A percentile compares a stretch with the other conserved stretches of the same genome.
phyloP scores from a whole-genome alignment of 768 basidiomycete species.

The Gloeostereum incarnatum region DNA sequence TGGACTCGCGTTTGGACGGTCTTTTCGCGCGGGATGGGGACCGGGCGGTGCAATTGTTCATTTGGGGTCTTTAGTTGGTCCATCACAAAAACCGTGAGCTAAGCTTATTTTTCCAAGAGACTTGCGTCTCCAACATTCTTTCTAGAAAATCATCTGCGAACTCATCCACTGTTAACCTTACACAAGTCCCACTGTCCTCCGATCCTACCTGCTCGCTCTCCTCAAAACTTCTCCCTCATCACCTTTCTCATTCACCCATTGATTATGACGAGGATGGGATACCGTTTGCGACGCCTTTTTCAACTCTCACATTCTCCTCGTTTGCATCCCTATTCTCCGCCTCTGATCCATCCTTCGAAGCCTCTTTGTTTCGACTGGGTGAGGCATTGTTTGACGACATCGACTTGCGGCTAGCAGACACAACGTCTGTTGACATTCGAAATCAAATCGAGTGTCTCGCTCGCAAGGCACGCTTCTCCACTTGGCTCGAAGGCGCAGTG shows the following conservation, averaged over 20 bases:
- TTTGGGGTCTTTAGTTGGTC: conserved; percentile 64
- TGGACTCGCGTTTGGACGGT: conserved; percentile 77
- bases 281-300: conserved; percentile 59
- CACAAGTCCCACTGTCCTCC: conserved; percentile 32
- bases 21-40: conserved; percentile 89
- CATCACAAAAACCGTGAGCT: conserved; percentile 43
- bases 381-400: conserved; percentile 83
- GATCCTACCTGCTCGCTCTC: conserved; percentile 31
- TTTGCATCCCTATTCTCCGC: conserved; percentile 65
- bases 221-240: conserved; percentile 64
- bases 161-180: conserved; percentile 47
- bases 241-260: conserved; percentile 67
- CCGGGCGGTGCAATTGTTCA: conserved; percentile 69
- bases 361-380: conserved; percentile 81
- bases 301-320: conserved; percentile 64
- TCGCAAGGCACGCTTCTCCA: conserved; percentile 70
- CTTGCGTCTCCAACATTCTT: conserved; percentile 1
- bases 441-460: conserved; percentile 54
- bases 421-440: conserved; percentile 51
- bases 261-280: conserved; percentile 58
- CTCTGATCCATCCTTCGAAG: conserved; percentile 65
- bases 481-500: conserved; percentile 77
- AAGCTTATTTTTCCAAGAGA: too few relatives aligned
- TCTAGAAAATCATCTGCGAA: conserved; percentile 48
- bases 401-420: conserved; percentile 46